Evolutionary conservation across 208 protist genomes (phyloP).

Genomic region (Leishmania tropica): DNA sequence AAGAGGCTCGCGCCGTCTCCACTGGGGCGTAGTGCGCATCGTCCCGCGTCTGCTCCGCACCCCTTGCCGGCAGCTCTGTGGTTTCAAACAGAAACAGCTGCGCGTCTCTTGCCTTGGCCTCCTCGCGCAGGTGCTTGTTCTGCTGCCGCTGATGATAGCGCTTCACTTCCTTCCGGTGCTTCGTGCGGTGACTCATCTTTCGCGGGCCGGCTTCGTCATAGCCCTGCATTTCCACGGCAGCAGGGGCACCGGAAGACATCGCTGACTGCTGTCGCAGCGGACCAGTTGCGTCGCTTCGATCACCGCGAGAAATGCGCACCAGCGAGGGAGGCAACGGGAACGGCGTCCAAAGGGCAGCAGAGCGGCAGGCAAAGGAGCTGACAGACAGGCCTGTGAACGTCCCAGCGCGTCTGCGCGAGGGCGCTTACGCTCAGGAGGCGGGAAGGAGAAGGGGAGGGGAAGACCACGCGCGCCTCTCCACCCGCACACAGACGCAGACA

Average conservation of each 20-base stretch:
- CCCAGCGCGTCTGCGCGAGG: background rate
- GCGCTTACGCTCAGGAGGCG: background rate
- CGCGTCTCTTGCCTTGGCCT: conserved; percentile 55
- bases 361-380: background rate
- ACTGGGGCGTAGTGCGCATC: background rate
- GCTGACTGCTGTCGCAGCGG: background rate
- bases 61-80: background rate
- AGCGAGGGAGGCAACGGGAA: background rate
- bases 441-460: background rate
- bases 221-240: background rate
- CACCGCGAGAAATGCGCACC: background rate
- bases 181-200: conserved; percentile 34
- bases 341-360: background rate
- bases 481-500: background rate
- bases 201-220: background rate
- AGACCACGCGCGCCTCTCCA: no score
- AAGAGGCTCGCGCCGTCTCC: background rate
- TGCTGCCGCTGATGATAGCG: conserved; percentile 62
- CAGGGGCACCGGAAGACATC: background rate
- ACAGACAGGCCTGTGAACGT: background rate
- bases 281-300: background rate
- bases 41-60: background rate
- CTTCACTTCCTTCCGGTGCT: conserved; percentile 79
- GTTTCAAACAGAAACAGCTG: conserved; percentile 54
- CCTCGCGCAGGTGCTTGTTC: conserved; percentile 37